These are phyloP conservation scores for Carallia brachiata DNA, from an alignment of 345 rosid species.

Conservation along the genomic window DNA sequence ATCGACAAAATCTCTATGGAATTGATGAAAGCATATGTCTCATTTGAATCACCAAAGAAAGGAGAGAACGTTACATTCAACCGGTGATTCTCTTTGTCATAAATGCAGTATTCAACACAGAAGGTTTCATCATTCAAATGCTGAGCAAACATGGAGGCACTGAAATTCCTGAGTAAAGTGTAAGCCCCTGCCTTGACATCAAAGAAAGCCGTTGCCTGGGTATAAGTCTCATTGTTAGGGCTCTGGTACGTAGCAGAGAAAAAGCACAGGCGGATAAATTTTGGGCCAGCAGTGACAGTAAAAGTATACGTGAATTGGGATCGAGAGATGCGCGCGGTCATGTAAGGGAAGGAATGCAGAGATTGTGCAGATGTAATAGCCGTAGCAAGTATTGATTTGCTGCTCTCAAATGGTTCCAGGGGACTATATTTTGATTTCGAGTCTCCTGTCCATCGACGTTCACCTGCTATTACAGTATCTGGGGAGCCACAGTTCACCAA, in stretches of 20 bases:
- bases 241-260: constrained; percentile 17
- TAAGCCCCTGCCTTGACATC: constrained; percentile 22
- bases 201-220: constrained; percentile 4
- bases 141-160: constrained; percentile 14
- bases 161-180: constrained; percentile 36
- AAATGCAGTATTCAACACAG: constrained; percentile 23
- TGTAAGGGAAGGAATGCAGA: constrained; percentile 11
- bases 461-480: neutral
- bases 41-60: neutral
- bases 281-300: constrained; percentile 22
- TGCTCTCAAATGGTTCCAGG: neutral
- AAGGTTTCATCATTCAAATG: neutral
- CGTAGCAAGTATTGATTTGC: neutral
- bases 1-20: constrained; percentile 14
- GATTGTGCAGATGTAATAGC: neutral
- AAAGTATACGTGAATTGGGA: constrained; percentile 19
- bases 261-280: constrained; percentile 32
- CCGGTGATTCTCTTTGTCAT: constrained; percentile 9
- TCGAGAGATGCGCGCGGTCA: constrained; percentile 27
- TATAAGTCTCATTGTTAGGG: neutral
- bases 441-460: constrained; percentile 15
- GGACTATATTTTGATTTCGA: constrained; percentile 6
- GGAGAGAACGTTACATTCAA: constrained; percentile 15
- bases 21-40: constrained; percentile 12
- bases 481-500: constrained; percentile 13